Evolutionary conservation across 108 stramenopile species (phyloP), one percentile per base, ranked within the genome.

Genomic region (Cyclotella sp.): DNA sequence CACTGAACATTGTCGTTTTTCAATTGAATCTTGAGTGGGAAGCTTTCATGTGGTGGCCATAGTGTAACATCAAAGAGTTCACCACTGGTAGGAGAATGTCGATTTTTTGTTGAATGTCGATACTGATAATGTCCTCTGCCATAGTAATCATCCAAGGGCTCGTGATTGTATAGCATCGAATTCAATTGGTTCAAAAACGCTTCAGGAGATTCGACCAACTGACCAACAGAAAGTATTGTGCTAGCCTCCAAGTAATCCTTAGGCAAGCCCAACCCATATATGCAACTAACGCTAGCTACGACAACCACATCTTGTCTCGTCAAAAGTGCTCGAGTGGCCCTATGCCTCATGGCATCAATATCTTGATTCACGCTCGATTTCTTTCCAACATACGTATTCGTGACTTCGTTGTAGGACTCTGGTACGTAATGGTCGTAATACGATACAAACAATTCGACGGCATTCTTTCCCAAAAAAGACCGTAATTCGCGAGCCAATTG

Each of bases 381-480:
- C 82, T 95, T 95, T 53, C 89, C 88, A 18, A 76, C 83, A 65
- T 92, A 91, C 22, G 74, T 89, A 54, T 82, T 74, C 15, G 89
- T 82, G 15, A 72, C 47, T 73, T 86, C 81, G 34, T 72, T 73
- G 74, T 75, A 95, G 28, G 76, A 82, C 75, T 95, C 93, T 14
- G 93, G 93, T 12, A 83, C 63, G 66, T 88, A 95, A 68, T 87
- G 88, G 75, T 95, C 78, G 79, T 90, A 95, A 62, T 90, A 90
- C 61, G 74, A 77, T 7, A 92, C 88, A 74, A 95, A 95, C 12
- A 91, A 84, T 53, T 89, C 84, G 26, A 95, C 91, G 39, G 75
- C 76, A 59, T 87, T 87, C 42, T 85, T 79, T 54, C 75, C 59
- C 16, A 95, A 69, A 24, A 85, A 79, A 11, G 84, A 80, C 0